phyloP scores from a whole-genome alignment of 2,329 filamentous ascomycete species.

The Alternaria ethzedia region DNA sequence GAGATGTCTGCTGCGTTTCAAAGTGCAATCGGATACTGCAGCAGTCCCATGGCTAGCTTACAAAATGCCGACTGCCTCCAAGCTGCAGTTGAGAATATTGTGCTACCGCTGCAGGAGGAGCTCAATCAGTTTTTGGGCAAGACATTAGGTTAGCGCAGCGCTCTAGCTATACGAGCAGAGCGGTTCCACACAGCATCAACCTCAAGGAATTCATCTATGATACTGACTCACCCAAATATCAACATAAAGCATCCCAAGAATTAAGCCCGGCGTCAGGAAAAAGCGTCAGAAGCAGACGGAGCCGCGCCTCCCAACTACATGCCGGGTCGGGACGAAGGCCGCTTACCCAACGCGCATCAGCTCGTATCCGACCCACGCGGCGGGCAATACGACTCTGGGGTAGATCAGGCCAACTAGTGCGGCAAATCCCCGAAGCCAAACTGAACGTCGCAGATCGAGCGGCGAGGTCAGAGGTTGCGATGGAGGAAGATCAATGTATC shows the following conservation, averaged over 20 bases:
- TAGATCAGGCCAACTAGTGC: conserved; percentile 25
- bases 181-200: background rate
- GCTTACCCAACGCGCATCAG: conserved; percentile 33
- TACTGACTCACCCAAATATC: background rate
- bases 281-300: conserved; percentile 1
- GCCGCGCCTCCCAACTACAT: conserved; percentile 4
- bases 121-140: conserved; percentile 46
- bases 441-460: background rate
- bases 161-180: background rate
- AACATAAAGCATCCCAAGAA: background rate
- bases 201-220: background rate
- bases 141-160: conserved; percentile 12
- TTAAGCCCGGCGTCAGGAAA: background rate
- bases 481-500: background rate
- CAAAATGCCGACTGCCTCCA: conserved; percentile 45
- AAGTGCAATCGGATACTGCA: conserved; percentile 43
- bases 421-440: conserved; percentile 12
- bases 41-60: conserved; percentile 41
- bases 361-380: conserved; percentile 39
- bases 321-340: conserved; percentile 13
- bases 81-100: conserved; percentile 46
- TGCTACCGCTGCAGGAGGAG: conserved; percentile 47
- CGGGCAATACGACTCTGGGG: conserved; percentile 33
- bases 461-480: background rate
- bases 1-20: conserved; percentile 46